Base-by-base conservation (phyloP, 495 filamentous ascomycete genomes). In the Schizothecium vesticola region DNA sequence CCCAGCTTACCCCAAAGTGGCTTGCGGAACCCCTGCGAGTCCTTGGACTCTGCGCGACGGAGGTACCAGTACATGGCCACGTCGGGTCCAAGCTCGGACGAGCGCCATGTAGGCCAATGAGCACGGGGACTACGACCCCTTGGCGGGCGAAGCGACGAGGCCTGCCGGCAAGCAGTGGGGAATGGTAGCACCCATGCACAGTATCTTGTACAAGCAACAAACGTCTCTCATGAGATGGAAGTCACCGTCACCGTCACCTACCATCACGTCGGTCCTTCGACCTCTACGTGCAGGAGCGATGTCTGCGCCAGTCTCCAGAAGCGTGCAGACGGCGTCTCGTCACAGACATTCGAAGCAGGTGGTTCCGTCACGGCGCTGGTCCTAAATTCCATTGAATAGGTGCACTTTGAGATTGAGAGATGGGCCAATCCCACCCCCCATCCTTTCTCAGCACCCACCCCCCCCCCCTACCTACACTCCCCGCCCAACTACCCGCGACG, bases 61-160 rank as follows among this genome's bases (percentile, higher is more conserved):
- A 65, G 33, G 73, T 74, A 74, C 68, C 67, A 61, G 73, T 74
- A 74, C 73, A 51, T 36, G 57, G 12, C 36, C 59, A 57, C 56
- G 26, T 59, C 61, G 61, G 21, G 61, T 59, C 23, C 63, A 59
- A 56, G 57, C 69, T 67, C 31, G 67, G 64, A 51, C 68, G 65
- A 63, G 62, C 67, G 69, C 65, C 67, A 65, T 69, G 69, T 43
- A 66, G 61, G 59, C 59, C 31, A 64, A 66, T 61, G 33, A 6
- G 61, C 23, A 25, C 24, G 23, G 23, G 22, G 55, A 8, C 28
- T 57, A 33, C 60, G 55, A 33, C n/a, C 60, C 64, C 56, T 63
- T 66, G 28, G 26, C 57, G 57, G 65, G 65, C 65, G 59, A 60
- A 66, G 65, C 65, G 65, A 66, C 65, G 25, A 66, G 57, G 57